These are phyloP conservation scores for Piper betle DNA, from an alignment of 164 flowering plant species.

Conservation along the genomic window DNA sequence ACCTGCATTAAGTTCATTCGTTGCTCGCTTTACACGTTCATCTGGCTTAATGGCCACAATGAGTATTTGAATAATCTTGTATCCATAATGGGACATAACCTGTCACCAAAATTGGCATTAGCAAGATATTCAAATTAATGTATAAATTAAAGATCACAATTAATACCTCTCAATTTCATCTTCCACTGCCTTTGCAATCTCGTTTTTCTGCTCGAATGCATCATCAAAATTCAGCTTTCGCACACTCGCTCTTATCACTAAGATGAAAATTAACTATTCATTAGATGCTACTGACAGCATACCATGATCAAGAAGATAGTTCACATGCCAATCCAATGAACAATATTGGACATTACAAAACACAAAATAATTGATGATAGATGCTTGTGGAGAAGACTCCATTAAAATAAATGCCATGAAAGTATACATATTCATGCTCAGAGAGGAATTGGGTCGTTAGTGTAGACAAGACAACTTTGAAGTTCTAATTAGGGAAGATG, in stretches of 20 bases:
- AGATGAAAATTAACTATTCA: too few species aligned
- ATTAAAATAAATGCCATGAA: background rate
- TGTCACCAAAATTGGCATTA: constrained; percentile 7
- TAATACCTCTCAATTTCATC: constrained; percentile 55
- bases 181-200: too few species aligned
- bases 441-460: background rate
- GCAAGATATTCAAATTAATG: background rate
- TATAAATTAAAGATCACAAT: background rate
- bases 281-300: too few species aligned
- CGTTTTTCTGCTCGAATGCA: too few species aligned
- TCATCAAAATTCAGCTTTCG: too few species aligned
- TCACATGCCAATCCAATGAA: background rate
- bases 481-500: too few species aligned
- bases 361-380: background rate
- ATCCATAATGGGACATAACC: constrained; percentile 87
- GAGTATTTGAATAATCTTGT: constrained; percentile 71
- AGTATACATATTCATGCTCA: background rate
- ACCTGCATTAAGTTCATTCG: constrained; percentile 92
- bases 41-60: too few species aligned
- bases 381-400: background rate
- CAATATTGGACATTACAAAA: background rate
- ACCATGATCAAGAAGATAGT: background rate
- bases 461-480: too few species aligned
- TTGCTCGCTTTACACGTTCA: constrained; percentile 69
- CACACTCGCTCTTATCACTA: constrained; percentile 71